phyloP scores from a whole-genome alignment of 2,329 filamentous ascomycete genomes.

The Neonectria neomacrospora region DNA sequence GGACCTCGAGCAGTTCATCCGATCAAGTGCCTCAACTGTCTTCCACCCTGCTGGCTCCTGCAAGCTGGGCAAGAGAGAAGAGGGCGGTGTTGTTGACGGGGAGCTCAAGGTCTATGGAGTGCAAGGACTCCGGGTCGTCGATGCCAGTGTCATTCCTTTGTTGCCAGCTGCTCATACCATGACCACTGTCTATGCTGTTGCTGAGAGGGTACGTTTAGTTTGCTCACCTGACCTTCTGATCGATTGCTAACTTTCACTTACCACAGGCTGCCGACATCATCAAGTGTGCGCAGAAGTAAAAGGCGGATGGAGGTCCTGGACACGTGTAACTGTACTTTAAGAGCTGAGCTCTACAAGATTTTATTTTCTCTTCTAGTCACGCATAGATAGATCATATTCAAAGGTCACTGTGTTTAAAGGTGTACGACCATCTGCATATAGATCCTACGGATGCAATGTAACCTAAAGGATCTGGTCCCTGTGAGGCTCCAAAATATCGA shows the following conservation, averaged over 20 bases:
- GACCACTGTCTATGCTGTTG: conserved; percentile 44
- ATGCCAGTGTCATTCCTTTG: conserved; percentile 46
- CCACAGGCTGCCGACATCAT: conserved; percentile 32
- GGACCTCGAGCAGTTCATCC: conserved; percentile 32
- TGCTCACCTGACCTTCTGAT: fast-evolving
- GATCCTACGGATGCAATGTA: no score
- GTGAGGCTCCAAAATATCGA: no score
- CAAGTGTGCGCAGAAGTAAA: conserved; percentile 10
- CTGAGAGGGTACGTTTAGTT: conserved; percentile 38
- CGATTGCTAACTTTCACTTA: background rate
- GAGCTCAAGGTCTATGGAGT: conserved; percentile 41
- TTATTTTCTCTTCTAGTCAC: no score
- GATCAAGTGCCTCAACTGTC: conserved; percentile 25
- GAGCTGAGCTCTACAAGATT: no score
- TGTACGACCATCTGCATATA: no score
- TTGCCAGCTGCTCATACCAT: conserved; percentile 42
- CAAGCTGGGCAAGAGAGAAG: conserved; percentile 53
- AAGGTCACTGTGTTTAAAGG: no score
- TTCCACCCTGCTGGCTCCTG: conserved; percentile 37
- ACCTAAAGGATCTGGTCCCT: no score
- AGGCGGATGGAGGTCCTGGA: background rate
- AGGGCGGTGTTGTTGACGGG: conserved; percentile 51
- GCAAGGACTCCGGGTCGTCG: conserved; percentile 50
- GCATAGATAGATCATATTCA: no score
- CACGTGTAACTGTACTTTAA: background rate